Evolutionary conservation across 192 early-diverging fungal genomes (phyloP), one percentile per base, ranked within the genome.

Genomic region (Bifiguratus adelaidae): DNA sequence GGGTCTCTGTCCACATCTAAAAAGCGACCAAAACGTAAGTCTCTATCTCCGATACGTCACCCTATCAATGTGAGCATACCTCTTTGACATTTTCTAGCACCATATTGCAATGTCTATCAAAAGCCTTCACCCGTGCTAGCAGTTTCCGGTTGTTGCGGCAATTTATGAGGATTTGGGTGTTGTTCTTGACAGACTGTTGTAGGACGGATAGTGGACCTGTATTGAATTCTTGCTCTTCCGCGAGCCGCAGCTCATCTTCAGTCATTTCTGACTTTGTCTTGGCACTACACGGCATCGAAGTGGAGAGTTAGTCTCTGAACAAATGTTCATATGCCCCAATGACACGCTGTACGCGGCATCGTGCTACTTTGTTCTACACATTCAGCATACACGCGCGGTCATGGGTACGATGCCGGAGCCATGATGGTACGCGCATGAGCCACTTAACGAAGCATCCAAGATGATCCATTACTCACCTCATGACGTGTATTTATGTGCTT

Each of bases 71-170:
- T 51, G 20, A 35, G 53, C 53, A 41, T 61, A 88, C 80, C 67
- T 99, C 95, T 67, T 94, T 95, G 44, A 99, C 92, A 60, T 96
- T 96, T 59, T 96, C 95, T 41, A 99, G 67, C n/a, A 99, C 94
- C 94, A 99, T 96, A 71, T 99, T 99, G 76, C 89, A 96, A 61
- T 99, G 96, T 37, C 96, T 83, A 69, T 99, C 96, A 63, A 99
- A 99, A 35, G 94, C 96, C 71, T 99, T 99, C 51, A 99, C 87
- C 55, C 93, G 77, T 7, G 90, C 96, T 4, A 99, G 69, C 49
- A 99, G 77, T 61, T 97, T 97, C 63, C 88, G 80, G 77, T 99
- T 99, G 71, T 99, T 99, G 67, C 88, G 76, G 64, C 92, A 91
- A 51, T 77, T 93, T 60, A 99, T 87, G 46, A 99, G 80, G 22